Conservation (phyloP, 202 grass and related monocot species). For the Brachypodium distachyon region DNA sequence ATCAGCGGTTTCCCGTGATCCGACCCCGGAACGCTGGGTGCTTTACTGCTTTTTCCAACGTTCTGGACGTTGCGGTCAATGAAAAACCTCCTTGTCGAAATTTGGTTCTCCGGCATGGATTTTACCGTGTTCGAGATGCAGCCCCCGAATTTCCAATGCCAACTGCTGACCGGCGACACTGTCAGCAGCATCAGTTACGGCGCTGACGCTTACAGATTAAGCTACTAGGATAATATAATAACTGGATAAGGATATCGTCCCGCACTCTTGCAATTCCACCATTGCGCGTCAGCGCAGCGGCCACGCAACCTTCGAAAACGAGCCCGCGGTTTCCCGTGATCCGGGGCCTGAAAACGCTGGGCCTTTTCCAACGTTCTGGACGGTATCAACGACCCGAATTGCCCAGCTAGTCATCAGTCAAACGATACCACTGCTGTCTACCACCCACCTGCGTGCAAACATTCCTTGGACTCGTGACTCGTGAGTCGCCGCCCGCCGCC, state of each 20-base stretch:
- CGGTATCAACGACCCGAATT: not conserved
- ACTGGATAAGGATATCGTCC: not conserved
- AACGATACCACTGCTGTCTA: not conserved
- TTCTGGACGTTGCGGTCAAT: no score
- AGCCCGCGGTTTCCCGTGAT: not conserved
- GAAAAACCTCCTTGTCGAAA: not conserved
- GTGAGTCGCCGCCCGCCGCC: no score
- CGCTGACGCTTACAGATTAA: not conserved
- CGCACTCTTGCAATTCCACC: not conserved
- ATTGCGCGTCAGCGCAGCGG: not conserved
- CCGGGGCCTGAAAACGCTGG: no score
- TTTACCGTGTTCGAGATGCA: not conserved
- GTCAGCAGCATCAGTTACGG: not conserved
- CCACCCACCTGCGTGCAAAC: not conserved
- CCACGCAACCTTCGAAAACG: not conserved
- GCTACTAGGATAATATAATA: no score
- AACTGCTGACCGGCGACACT: not conserved
- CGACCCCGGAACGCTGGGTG: not conserved
- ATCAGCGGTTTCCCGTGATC: not conserved
- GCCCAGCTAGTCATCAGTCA: not conserved
- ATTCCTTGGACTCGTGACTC: not conserved
- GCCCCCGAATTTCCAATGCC: not conserved
- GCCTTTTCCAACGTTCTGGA: not conserved
- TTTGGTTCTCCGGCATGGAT: not conserved
- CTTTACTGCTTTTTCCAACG: not conserved